These are phyloP conservation scores for Cercospora sp. DNA, from an alignment of 2,329 filamentous ascomycete genomes.

Conservation along the genomic window DNA sequence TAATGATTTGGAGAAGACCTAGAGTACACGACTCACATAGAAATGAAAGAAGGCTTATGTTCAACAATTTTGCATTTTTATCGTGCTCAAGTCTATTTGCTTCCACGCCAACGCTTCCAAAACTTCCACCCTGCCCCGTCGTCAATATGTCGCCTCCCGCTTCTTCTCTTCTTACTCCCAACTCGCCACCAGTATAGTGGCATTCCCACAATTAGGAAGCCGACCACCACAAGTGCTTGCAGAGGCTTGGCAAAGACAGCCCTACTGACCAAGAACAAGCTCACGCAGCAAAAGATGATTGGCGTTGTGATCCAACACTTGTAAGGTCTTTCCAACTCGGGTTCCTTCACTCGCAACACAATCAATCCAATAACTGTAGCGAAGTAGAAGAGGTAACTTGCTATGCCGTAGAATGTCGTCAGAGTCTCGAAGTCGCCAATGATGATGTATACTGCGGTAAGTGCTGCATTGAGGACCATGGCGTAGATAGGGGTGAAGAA, in stretches of 20 bases:
- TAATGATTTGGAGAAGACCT: neutral
- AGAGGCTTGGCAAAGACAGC: conserved; percentile 88
- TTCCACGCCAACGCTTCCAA: conserved; percentile 46
- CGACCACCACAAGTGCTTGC: conserved; percentile 84
- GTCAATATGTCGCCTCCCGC: conserved; percentile 31
- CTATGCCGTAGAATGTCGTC: conserved; percentile 95
- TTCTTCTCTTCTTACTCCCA: conserved; percentile 52
- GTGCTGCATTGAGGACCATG: conserved; percentile 72
- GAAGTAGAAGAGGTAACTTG: conserved; percentile 97
- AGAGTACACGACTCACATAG: neutral
- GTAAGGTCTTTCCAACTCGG: conserved; percentile 84
- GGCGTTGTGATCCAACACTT: conserved; percentile 95
- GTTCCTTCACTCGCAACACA: conserved; percentile 82
- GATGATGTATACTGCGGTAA: conserved; percentile 76
- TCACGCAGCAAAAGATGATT: conserved; percentile 98
- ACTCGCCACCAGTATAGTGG: conserved; percentile 90
- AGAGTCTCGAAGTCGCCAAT: conserved; percentile 90
- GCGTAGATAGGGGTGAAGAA: conserved; percentile 95
- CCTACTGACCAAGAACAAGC: conserved; percentile 82
- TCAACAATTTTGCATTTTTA: neutral
- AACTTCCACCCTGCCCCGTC: conserved; percentile 41
- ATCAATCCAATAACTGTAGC: conserved; percentile 91
- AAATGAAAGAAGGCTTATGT: neutral
- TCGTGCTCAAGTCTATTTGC: neutral
- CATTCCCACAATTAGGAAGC: conserved; percentile 78